Base-by-base conservation (phyloP, 2,329 filamentous ascomycete species). In the Colletotrichum shisoi region DNA sequence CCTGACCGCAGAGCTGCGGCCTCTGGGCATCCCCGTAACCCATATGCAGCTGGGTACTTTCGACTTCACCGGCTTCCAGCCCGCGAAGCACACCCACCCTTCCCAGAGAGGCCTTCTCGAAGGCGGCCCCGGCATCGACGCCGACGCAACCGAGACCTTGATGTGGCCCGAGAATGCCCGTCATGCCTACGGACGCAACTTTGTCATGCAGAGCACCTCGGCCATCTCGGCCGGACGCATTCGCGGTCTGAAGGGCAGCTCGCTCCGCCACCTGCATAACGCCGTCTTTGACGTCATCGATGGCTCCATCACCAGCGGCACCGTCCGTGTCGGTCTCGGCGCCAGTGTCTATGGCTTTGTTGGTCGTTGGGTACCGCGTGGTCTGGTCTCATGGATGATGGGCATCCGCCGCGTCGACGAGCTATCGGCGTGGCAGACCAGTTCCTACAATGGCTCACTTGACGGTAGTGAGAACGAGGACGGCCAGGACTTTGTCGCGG, bases 11-110 rank as follows among this genome's bases (percentile, higher is more conserved):
- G 95, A 98, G 81, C 85, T 97, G 46, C 84, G 85, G 4, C 88
- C 92, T 4, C 83, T 95, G 42, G 86, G 85, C 59, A 90, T 97
- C 60, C 87, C 90, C 45, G 91, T 97, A 21, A 91, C 91, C 1
- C 93, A 97, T 75, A 85, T 99, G 76, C 93, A 94, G 78, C 88
- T 98, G 1, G 95, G 95, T 66, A 94, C 92, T 24, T 93, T 99
- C 76, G 94, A 98, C 78, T 89, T 94, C 72, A 87, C 88, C 7
- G 84, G 89, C 69, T 88, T 89, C 78, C 84, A 84, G 2, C 85
- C 84, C 34, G 76, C 81, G 15, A 79, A 81, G 76, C 51, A 74
- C 48, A 72, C 79, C 68, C 78, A 73, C 72, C 76, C 75, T 72
- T 67, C 71, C 52, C 72, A 77, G 52, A 77, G 79, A 48, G 79